Conservation (phyloP, 805 yeast genomes). For the Kluyveromyces nonfermentans region DNA sequence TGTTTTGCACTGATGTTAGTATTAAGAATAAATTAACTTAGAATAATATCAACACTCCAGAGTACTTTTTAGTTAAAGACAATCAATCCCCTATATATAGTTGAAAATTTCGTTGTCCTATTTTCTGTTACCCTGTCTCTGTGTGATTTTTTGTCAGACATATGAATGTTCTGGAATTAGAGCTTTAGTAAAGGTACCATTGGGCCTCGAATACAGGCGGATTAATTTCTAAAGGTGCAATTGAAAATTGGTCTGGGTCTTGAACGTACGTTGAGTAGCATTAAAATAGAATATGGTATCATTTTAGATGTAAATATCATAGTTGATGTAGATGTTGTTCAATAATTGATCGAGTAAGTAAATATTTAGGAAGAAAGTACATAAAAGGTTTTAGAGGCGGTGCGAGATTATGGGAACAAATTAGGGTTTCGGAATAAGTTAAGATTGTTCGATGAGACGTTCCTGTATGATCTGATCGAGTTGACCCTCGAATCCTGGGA, state of each 20-base stretch:
- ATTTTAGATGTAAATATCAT: too few relatives aligned
- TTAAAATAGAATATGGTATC: too few relatives aligned
- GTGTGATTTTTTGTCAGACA: neutral
- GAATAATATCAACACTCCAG: too few relatives aligned
- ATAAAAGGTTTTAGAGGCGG: neutral
- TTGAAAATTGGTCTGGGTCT: too few relatives aligned
- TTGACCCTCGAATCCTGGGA: slow-evolving; percentile 13
- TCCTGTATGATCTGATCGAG: slow-evolving; percentile 5
- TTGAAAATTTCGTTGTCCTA: neutral
- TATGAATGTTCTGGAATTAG: neutral
- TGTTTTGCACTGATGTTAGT: too few relatives aligned
- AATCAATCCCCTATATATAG: neutral
- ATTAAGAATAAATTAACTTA: too few relatives aligned
- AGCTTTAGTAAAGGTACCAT: neutral
- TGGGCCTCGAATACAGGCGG: neutral
- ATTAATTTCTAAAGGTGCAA: too few relatives aligned
- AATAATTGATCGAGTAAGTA: too few relatives aligned
- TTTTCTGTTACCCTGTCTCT: neutral
- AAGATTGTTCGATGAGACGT: slow-evolving; percentile 2
- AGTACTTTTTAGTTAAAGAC: too few relatives aligned
- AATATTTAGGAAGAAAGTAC: neutral
- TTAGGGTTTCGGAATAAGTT: neutral
- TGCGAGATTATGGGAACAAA: neutral
- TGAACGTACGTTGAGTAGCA: too few relatives aligned
- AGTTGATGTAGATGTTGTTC: too few relatives aligned